These are phyloP conservation scores for Pyrenophora tritici-repentis DNA, from an alignment of 2,329 filamentous ascomycete species.

Conservation along the genomic window DNA sequence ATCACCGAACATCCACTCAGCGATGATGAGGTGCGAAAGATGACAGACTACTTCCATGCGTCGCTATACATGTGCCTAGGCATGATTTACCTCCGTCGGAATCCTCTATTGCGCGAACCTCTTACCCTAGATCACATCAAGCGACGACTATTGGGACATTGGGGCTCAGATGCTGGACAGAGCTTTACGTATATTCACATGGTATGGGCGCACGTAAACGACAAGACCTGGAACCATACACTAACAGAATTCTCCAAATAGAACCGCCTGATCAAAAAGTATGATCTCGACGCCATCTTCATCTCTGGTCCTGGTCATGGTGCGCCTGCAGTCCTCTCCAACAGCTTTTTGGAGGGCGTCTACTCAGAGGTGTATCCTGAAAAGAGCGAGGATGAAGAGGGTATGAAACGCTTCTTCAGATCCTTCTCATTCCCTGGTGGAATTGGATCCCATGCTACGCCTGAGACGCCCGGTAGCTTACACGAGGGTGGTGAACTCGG, in stretches of 20 bases:
- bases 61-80: conserved; percentile 76
- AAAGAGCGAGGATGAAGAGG: conserved; percentile 69
- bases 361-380: conserved; percentile 79
- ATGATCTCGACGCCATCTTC: conserved; percentile 73
- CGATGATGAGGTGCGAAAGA: conserved; percentile 68
- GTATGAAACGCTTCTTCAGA: conserved; percentile 78
- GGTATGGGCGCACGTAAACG: conserved; percentile 23
- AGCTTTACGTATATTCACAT: conserved; percentile 83
- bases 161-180: conserved; percentile 79
- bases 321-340: conserved; percentile 74
- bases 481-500: conserved; percentile 82
- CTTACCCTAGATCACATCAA: conserved; percentile 74
- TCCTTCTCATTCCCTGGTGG: conserved; percentile 82
- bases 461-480: conserved; percentile 76
- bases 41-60: conserved; percentile 74
- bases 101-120: conserved; percentile 72
- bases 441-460: conserved; percentile 77
- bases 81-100: conserved; percentile 79
- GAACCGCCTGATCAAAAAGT: conserved; percentile 80
- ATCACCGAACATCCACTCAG: conserved; percentile 65
- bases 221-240: not conserved
- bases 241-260: not conserved
- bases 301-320: conserved; percentile 79
- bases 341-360: conserved; percentile 76
- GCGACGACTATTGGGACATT: conserved; percentile 74